A percentile compares a stretch with the other conserved stretches of the same genome.
Conservation (phyloP, 345 rosid genomes). For the Angophora floribunda region DNA sequence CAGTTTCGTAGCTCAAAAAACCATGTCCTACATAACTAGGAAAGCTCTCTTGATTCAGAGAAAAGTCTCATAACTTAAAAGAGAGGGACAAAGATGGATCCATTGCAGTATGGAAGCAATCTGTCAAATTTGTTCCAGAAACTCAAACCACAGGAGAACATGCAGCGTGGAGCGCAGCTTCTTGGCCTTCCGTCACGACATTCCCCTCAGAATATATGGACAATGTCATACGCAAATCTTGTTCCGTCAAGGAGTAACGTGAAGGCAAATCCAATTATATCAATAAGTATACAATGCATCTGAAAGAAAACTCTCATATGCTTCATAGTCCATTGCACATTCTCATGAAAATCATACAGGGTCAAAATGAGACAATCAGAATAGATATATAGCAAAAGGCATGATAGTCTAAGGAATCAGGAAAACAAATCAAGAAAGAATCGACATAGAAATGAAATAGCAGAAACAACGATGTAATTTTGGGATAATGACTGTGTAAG, state of each 20-base stretch:
- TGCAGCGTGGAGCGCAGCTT: neutral
- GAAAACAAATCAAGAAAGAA: neutral
- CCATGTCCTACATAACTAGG: neutral
- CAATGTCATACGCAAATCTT: conserved; percentile 94
- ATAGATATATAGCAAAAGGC: neutral
- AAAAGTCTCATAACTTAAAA: neutral
- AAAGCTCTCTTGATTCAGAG: neutral
- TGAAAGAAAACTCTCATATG: neutral
- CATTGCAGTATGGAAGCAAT: neutral
- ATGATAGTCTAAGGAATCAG: neutral
- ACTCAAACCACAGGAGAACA: neutral
- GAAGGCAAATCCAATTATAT: neutral
- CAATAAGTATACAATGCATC: neutral
- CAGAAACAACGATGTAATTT: neutral
- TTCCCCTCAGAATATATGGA: conserved; percentile 73
- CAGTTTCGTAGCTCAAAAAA: neutral
- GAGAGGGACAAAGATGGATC: neutral
- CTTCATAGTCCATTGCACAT: neutral
- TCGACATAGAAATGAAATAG: neutral
- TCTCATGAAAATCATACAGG: neutral
- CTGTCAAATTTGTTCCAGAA: neutral
- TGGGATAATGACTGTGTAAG: neutral
- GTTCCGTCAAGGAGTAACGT: neutral
- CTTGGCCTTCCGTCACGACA: neutral
- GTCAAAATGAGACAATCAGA: neutral